A percentile compares a stretch with the other conserved stretches of the same genome.
Evolutionary conservation across 2,329 filamentous ascomycete species (phyloP).

Genomic region (Hysterium pulicare): DNA sequence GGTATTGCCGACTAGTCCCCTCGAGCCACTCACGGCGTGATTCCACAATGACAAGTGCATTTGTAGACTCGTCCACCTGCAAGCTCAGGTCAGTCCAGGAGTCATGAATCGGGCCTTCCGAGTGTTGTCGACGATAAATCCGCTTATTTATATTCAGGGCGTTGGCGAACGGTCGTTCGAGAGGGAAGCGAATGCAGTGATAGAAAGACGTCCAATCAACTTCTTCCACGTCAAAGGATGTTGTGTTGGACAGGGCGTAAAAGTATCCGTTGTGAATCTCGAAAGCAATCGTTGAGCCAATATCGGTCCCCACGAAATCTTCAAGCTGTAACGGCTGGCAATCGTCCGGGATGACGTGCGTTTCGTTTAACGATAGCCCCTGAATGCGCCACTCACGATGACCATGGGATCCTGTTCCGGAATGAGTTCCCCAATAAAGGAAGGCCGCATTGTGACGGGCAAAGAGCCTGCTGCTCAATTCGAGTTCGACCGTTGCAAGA

Average conservation of each 20-base stretch:
- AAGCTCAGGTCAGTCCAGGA: constrained; percentile 68
- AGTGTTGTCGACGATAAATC: constrained; percentile 64
- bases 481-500: constrained; percentile 21
- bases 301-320: constrained; percentile 60
- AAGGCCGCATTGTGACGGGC: constrained; percentile 61
- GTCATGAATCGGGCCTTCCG: constrained; percentile 70
- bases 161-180: constrained; percentile 45
- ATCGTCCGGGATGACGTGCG: constrained; percentile 1
- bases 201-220: constrained; percentile 68
- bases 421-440: constrained; percentile 66
- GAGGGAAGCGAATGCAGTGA: constrained; percentile 61
- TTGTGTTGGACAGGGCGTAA: constrained; percentile 67
- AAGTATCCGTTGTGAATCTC: constrained; percentile 64
- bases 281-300: constrained; percentile 68
- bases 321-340: constrained; percentile 52
- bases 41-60: constrained; percentile 61
- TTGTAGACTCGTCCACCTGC: constrained; percentile 57
- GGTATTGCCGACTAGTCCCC: constrained; percentile 54
- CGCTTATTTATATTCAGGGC: constrained; percentile 45
- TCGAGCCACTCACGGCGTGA: constrained; percentile 65
- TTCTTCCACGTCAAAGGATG: constrained; percentile 59
- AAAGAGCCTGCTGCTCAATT: constrained; percentile 55
- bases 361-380: constrained; percentile 33
- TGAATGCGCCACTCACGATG: constrained; percentile 62
- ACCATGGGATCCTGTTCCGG: constrained; percentile 51